Base-by-base conservation (phyloP, 768 basidiomycete species). In the Trametes maxima region DNA sequence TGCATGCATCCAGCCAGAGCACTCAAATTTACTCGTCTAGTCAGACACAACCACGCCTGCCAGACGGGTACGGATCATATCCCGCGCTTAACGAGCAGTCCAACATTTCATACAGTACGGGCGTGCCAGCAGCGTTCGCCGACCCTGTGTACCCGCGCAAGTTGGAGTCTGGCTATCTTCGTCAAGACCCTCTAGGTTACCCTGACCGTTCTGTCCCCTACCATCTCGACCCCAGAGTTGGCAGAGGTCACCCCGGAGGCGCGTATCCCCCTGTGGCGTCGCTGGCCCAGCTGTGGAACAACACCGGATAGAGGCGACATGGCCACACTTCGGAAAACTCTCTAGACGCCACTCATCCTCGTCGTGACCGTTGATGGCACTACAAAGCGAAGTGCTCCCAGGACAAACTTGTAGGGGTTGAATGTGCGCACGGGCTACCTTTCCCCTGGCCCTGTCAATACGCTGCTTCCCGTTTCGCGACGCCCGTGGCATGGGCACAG, bases 71-170 rank as follows among this genome's bases (percentile, higher is more conserved):
- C 36, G 55, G 57, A n/a, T 60, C 59, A 5, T 63, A 63, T 22
- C 49, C 61, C 11, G 58, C 59, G 12, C 36, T 58, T 33, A 54
- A 54, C 10, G 63, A 65, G 13, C 50, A 60, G 16, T 36, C 56
- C 13, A 33, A 46, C 19, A 24, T 62, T 4, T 21, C 54, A n/a
- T 68, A 62, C 57, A 61, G 48, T 50, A 60, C 56, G 6, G 62
- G 64, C 17, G 57, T 65, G n/a, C 65, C 67, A 10, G 49, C 54
- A 19, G 53, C 65, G 1, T 68, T 59, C 48, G 57, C 60, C 5
- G 64, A 68, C 25, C 67, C 64, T 5, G 60, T 65, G 4, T 67
- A 64, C 42, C 33, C 57, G 6, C 57, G 62, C 28, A 56, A 60
- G 6, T 14, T 59, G 12, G 50, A 65, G 16, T 13, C 56, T 3